Evolutionary conservation across 2,329 filamentous ascomycete species (phyloP).

Genomic region (Epichloe uncinata): DNA sequence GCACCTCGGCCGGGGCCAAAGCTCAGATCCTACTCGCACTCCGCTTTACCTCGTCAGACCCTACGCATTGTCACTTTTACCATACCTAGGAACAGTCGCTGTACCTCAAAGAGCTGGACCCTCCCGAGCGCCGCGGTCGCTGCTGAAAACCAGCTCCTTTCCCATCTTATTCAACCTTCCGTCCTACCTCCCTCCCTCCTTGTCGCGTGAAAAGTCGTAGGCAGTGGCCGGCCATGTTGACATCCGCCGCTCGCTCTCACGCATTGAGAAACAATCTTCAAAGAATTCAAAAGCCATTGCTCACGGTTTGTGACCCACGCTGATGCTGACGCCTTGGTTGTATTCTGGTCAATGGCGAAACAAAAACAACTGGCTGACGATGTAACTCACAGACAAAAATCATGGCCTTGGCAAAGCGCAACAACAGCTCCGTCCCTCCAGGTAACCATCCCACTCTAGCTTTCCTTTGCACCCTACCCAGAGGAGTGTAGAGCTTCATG

Average conservation of each 20-base stretch:
- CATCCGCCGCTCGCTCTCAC: conserved; percentile 18
- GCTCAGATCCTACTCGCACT: neutral
- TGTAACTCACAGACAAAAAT: conserved; percentile 12
- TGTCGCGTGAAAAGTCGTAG: neutral
- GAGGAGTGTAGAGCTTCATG: neutral
- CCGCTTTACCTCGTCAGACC: neutral
- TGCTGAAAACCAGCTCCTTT: neutral
- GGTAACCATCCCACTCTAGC: conserved; percentile 19
- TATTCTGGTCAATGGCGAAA: neutral
- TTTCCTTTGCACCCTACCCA: neutral
- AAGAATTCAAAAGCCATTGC: conserved; percentile 14
- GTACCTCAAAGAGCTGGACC: neutral
- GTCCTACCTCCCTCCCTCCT: neutral
- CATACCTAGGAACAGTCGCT: neutral
- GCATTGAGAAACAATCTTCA: conserved; percentile 22
- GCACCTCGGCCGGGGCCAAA: neutral
- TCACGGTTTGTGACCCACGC: neutral
- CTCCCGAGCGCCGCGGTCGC: neutral
- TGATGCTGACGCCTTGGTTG: neutral
- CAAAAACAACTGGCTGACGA: neutral
- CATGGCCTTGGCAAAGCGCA: conserved; percentile 42
- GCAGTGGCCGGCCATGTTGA: conserved; percentile 21
- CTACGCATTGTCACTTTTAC: neutral
- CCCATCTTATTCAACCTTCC: neutral
- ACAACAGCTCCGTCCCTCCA: conserved; percentile 43